Base-by-base conservation (phyloP, 2,329 filamentous ascomycete genomes). In the Chalara sp. region DNA sequence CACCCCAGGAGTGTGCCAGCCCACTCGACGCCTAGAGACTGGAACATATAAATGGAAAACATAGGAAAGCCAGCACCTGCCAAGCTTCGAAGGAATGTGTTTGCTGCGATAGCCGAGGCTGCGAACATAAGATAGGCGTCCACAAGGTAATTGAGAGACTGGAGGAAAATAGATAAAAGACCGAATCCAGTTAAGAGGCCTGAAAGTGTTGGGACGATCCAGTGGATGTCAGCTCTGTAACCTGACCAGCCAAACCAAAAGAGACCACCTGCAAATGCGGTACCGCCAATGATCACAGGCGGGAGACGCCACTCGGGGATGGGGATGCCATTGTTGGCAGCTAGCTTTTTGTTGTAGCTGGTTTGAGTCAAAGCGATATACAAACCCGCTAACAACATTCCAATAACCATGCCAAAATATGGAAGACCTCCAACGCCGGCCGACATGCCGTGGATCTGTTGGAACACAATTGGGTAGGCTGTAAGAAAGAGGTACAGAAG, bases 401-500 rank as follows among this genome's bases (percentile, higher is more conserved):
- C 89, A 6, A 75, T 61, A 47, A 93, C 80, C 84, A 96, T 88
- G 49, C 89, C 90, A 60, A 96, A 88, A 67, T 90, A 95, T 5
- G 89, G 83, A 5, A 96, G 75, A 1, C 89, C 90, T 4, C 83
- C 78, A 13, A 87, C 68, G 51, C 90, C 90, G 1, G 76, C 62
- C 33, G 71, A 80, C 72, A 92, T 85, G 57, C 79, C 76, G 66
- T 95, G 86, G 5, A 90, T 75, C 31, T 76, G 73, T 54, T 84
- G 74, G 70, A 93, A 95, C 45, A 95, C 86, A 43, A 93, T 79
- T 0, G 87, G 84, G 60, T 95, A 95, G 1, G 89, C 87, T 0
- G 88, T 91, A 48, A 96, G 75, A 72, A 93, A 93, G 30, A 92
- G 82, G 63, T 93, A 95, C 1, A 95, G 79, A 1, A 93, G 74